Conservation (phyloP, 768 basidiomycete genomes). For the Collybia sordida region DNA sequence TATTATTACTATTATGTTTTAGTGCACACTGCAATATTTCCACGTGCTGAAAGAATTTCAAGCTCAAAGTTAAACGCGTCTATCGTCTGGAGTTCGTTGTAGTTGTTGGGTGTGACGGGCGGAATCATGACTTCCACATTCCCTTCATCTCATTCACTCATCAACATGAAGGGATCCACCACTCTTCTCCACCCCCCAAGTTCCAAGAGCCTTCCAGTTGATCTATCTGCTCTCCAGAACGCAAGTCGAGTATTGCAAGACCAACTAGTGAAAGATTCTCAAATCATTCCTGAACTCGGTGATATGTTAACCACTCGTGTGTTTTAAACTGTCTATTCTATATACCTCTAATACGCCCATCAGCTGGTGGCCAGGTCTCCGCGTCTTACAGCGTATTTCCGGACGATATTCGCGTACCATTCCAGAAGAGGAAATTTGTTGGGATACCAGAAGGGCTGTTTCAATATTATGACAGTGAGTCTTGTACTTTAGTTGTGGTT, state of each 20-base stretch:
- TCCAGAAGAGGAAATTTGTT: conserved; percentile 74
- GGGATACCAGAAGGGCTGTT: conserved; percentile 79
- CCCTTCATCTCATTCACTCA: conserved; percentile 15
- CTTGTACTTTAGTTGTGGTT: background rate
- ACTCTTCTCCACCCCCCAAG: background rate
- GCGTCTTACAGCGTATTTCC: conserved; percentile 76
- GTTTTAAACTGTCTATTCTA: conserved; percentile 12
- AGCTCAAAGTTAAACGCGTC: conserved; percentile 7
- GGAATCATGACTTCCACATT: conserved; percentile 18
- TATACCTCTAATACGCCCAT: background rate
- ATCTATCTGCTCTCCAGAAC: conserved; percentile 60
- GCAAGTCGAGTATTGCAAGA: conserved; percentile 70
- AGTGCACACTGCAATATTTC: too few relatives aligned
- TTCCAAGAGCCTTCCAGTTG: conserved; percentile 40
- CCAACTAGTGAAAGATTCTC: conserved; percentile 69
- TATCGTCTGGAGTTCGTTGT: too few relatives aligned
- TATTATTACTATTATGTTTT: too few relatives aligned
- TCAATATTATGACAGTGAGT: conserved; percentile 74
- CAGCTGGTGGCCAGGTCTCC: conserved; percentile 69
- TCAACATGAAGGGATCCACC: conserved; percentile 3
- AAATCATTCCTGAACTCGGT: conserved; percentile 72
- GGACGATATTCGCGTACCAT: conserved; percentile 76
- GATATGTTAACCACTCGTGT: conserved; percentile 64
- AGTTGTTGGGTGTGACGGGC: too few relatives aligned
- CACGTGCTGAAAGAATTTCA: conserved; percentile 6